These are phyloP conservation scores for Aspergillus novoparasiticus DNA, from an alignment of 2,329 filamentous ascomycete species.

Conservation along the genomic window DNA sequence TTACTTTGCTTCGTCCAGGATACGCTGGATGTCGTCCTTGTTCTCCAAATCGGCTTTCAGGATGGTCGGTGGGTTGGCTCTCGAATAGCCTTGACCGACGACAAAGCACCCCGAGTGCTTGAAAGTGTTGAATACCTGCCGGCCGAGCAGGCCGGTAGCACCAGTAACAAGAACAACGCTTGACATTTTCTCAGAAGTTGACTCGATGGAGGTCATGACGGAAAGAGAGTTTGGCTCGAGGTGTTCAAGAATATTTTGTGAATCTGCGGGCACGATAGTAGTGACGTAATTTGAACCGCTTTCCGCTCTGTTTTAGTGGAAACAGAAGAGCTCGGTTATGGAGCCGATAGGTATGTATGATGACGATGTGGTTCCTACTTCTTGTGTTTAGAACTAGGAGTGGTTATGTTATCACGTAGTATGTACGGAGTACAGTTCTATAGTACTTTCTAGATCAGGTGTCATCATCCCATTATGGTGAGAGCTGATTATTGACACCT, in stretches of 20 bases:
- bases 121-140: slow-evolving; percentile 75
- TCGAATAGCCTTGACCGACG: slow-evolving; percentile 72
- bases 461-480: neutral
- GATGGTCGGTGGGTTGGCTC: slow-evolving; percentile 70
- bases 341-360: neutral
- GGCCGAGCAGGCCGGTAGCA: slow-evolving; percentile 79
- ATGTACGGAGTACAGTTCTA: too few relatives aligned
- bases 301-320: neutral
- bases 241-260: slow-evolving; percentile 5
- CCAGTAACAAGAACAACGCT: slow-evolving; percentile 75
- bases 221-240: neutral
- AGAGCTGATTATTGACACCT: neutral
- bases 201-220: slow-evolving; percentile 10
- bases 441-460: neutral
- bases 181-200: slow-evolving; percentile 30
- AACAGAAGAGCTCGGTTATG: neutral
- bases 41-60: slow-evolving; percentile 59
- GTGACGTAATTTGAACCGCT: slow-evolving; percentile 4
- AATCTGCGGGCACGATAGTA: slow-evolving; percentile 1
- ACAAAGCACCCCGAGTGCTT: slow-evolving; percentile 67
- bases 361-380: neutral
- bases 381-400: neutral
- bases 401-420: neutral
- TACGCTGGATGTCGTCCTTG: slow-evolving; percentile 45
- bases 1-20: slow-evolving; percentile 57